Percentiles rank a stretch among this genome's conserved stretches.
Conservation (phyloP, 495 filamentous ascomycete species). For the Hypoxylon fragiforme region DNA sequence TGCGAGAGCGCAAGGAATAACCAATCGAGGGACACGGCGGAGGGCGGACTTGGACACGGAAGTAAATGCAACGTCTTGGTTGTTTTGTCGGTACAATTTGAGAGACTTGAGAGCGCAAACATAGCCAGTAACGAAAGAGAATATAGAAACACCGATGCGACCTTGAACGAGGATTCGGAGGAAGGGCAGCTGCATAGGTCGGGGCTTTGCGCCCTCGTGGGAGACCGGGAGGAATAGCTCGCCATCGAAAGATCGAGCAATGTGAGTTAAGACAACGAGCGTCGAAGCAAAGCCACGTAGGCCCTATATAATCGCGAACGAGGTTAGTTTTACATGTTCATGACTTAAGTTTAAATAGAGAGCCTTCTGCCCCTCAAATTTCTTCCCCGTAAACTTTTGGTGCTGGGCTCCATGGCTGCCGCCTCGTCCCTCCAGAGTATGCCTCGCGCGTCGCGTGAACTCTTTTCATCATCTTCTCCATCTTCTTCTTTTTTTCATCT, state of each 20-base stretch:
- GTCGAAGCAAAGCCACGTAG: conserved; percentile 67
- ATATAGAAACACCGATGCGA: conserved; percentile 66
- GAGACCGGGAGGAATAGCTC: conserved; percentile 60
- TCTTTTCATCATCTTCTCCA: too few species aligned
- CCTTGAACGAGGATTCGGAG: conserved; percentile 66
- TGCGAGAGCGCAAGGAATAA: conserved; percentile 62
- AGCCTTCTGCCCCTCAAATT: neutral
- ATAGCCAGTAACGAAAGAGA: conserved; percentile 69
- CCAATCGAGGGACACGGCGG: conserved; percentile 63
- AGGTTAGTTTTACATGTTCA: conserved; percentile 6
- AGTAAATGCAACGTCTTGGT: conserved; percentile 54
- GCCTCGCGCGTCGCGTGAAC: too few species aligned
- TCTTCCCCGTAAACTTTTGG: neutral
- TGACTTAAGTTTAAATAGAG: neutral
- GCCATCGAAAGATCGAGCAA: conserved; percentile 62
- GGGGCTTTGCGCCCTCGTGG: conserved; percentile 49
- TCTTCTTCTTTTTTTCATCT: too few species aligned
- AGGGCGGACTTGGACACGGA: conserved; percentile 65
- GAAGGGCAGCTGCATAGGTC: conserved; percentile 61
- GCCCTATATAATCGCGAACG: conserved; percentile 48
- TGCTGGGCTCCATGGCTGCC: too few species aligned
- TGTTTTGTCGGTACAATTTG: conserved; percentile 59
- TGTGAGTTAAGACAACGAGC: conserved; percentile 65
- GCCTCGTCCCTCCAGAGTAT: too few species aligned
- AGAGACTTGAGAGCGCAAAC: conserved; percentile 69